These are phyloP conservation scores for Sarocladium kiliense DNA, from an alignment of 2,329 filamentous ascomycete species.

Conservation along the genomic window DNA sequence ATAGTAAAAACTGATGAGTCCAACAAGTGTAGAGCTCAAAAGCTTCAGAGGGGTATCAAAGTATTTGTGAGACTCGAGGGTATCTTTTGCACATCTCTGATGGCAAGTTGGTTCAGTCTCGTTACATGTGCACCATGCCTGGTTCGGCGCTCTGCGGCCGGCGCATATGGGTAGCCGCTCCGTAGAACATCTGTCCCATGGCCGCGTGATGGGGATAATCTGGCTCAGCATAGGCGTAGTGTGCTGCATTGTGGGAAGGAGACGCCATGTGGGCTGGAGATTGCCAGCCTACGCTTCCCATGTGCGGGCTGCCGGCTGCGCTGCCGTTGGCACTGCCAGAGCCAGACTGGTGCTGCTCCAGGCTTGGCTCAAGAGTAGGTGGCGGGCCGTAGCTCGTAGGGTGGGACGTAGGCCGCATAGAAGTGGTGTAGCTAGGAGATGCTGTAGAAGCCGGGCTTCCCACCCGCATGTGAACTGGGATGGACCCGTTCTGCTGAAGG, in stretches of 20 bases:
- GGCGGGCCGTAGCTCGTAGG: conserved; percentile 78
- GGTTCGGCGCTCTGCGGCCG: conserved; percentile 73
- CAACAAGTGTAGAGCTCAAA: neutral
- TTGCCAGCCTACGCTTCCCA: conserved; percentile 77
- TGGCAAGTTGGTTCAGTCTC: conserved; percentile 17
- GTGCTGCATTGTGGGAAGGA: conserved; percentile 60
- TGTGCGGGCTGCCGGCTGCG: conserved; percentile 80
- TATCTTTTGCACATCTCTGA: conserved; percentile 4
- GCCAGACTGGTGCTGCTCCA: conserved; percentile 68
- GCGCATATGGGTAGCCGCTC: conserved; percentile 57
- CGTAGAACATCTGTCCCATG: conserved; percentile 69
- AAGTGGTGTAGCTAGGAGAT: conserved; percentile 48
- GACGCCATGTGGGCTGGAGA: conserved; percentile 73
- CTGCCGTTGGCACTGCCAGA: conserved; percentile 69
- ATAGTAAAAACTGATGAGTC: neutral
- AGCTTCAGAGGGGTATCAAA: conserved; percentile 5
- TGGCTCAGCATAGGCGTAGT: conserved; percentile 71
- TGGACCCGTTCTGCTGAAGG: conserved; percentile 65
- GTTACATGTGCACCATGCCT: conserved; percentile 35
- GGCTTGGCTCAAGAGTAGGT: conserved; percentile 77
- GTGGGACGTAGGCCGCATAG: conserved; percentile 74
- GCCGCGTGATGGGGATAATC: conserved; percentile 60
- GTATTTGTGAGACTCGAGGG: neutral
- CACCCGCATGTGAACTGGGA: conserved; percentile 78
- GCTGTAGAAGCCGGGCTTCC: conserved; percentile 66